Conservation (phyloP, 768 basidiomycete genomes). For the Amanita exitialis region DNA sequence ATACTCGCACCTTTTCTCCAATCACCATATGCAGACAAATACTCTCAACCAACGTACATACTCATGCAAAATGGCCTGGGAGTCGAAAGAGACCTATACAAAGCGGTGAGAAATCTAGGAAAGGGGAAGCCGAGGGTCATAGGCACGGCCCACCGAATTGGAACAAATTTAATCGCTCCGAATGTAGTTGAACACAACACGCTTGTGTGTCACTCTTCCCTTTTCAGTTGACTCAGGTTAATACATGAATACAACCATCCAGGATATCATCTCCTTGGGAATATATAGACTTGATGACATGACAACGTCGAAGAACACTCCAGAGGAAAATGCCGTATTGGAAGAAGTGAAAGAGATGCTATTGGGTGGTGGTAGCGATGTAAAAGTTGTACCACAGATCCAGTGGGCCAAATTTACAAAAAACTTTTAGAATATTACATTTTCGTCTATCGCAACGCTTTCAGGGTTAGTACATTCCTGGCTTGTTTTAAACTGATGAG, state of each 20-base stretch:
- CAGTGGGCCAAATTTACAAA: conserved; percentile 53
- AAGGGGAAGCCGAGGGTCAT: conserved; percentile 40
- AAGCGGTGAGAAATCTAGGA: conserved; percentile 31
- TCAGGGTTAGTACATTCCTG: conserved; percentile 21
- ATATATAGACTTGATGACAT: conserved; percentile 38
- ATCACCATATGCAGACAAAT: conserved; percentile 30
- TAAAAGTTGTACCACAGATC: conserved; percentile 44
- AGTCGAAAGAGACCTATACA: conserved; percentile 57
- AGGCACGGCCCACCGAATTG: conserved; percentile 45
- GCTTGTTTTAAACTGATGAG: background rate
- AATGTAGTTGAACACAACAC: conserved; percentile 41
- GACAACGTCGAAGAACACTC: conserved; percentile 29
- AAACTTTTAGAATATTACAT: conserved; percentile 55
- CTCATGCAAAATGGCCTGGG: conserved; percentile 66
- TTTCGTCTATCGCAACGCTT: conserved; percentile 43
- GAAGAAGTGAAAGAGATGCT: conserved; percentile 36
- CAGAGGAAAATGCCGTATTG: conserved; percentile 30
- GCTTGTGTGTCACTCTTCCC: conserved; percentile 28
- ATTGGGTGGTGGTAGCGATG: conserved; percentile 34
- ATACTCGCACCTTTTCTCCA: conserved; percentile 49
- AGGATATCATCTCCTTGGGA: conserved; percentile 48
- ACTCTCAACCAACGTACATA: conserved; percentile 48
- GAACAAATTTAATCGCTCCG: conserved; percentile 33
- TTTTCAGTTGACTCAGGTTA: background rate
- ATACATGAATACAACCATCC: background rate